Base-by-base conservation (phyloP, 257 asterid species). In the Solanum acaule region DNA sequence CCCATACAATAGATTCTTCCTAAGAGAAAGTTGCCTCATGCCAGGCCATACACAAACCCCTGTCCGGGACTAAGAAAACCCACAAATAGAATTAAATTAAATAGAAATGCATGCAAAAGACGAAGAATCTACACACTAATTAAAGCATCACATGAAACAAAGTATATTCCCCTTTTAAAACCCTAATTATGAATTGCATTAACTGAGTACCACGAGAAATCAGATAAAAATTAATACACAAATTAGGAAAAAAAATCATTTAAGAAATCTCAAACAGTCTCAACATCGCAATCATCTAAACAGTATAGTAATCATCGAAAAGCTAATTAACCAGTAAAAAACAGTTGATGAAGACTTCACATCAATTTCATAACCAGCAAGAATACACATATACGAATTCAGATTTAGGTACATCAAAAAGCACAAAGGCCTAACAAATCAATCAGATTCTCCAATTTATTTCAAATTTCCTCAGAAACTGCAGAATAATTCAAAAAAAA, bases 11-110 rank as follows among this genome's bases (percentile, higher is more conserved):
- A 93, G 95, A 93, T 92, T 92, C 92, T 95, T 95, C 89, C 98
- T 95, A n/a, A 94, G 88, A 89, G 96, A 92, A 88, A 97, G 93
- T 81, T 96, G 98, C 90, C 95, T 92, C 96, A 93, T 94, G 82
- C 95, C 98, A 8, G 98, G 98, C 99, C 98, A 96, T 34, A 92
- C 95, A 85, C 98, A 94, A 37, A 93, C 91, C 94, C 95, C 93
- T 86, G 93, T 92, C 88, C 95, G 98, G 92, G 94, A 86, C 94
- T 89, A 86, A 77, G 11, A 37, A 42, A 73, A 86, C 38, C 88
- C 35, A 72, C 70, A 92, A 89, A 92, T 88, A 87, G 63, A 87
- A 40, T 25, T 42, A 18, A 87, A 40, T 25, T 42, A 14, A 89
- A 16, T 23, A 88, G 15, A 67, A 86, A 86, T 12, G 84, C 42